Base-by-base conservation (phyloP, 257 asterid species). In the Capsicum rhomboideum region DNA sequence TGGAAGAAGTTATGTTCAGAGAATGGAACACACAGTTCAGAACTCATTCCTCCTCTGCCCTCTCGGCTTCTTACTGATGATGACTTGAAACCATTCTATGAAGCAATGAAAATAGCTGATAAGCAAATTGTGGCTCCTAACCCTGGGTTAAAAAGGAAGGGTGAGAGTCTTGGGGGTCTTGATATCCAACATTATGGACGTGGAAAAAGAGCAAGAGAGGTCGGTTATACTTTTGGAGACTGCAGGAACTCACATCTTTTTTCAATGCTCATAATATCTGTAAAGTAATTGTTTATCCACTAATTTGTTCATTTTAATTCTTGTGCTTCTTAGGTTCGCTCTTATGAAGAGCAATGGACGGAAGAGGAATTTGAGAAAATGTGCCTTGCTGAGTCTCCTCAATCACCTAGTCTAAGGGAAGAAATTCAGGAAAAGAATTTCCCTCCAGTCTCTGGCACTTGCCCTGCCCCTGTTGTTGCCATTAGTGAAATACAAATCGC, bases 191-290 rank as follows among this genome's bases (percentile, higher is more conserved):
- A 93, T 4, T 97, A 97, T 90, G 99, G 99, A 89, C 93, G 99
- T 88, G 99, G 99, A 82, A 97, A 97, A 91, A 92, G 99, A 89
- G 93, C 98, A 40, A 91, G 98, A 87, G 99, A 97, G 99, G 99
- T 97, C 74, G 21, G 91, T 86, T 88, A 78, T 56, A 75, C 74
- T 86, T 82, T 82, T 82, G 83, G 44, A 77, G 63, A 16, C 82
- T 16, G 63, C 82, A 50, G 52, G 46, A 55, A 77, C 63, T 77
- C 46, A 16, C 50, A 8, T 8, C 9, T 49, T 75, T 74, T 75
- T 23, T 49, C 59, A 50, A 11, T 50, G 56, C 63, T 74, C 50
- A 77, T 50, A 77, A 4, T 77, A 69, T 37, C 78, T 68, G 53
- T 69, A 77, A 49, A 77, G 50, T 77, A 16, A 28, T 29, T 67